Percentiles rank a stretch among this genome's conserved stretches.
phyloP scores from a whole-genome alignment of 2,329 filamentous ascomycete genomes.

The Curvularia sp. region DNA sequence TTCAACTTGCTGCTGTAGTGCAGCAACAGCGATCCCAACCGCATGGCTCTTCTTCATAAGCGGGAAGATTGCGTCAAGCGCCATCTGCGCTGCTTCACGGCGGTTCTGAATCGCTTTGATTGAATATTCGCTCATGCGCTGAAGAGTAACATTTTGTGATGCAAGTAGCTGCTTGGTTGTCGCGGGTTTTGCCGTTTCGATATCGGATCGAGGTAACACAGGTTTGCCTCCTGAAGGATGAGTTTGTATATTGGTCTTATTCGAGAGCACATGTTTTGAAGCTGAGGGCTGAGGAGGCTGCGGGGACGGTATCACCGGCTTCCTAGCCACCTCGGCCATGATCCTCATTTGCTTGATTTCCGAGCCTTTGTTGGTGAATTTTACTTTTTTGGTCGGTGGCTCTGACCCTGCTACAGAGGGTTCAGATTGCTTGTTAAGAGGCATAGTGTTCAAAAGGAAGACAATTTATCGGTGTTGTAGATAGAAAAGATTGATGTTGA shows the following conservation, averaged over 20 bases:
- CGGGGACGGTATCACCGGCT: neutral
- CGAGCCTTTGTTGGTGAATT: slow-evolving; percentile 2
- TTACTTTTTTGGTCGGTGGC: slow-evolving; percentile 8
- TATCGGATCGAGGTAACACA: neutral
- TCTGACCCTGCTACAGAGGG: neutral
- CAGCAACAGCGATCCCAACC: neutral
- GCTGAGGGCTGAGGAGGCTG: too few species aligned
- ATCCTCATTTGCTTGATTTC: slow-evolving; percentile 6
- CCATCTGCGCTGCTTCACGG: neutral
- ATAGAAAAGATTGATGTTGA: neutral
- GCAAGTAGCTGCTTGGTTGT: neutral
- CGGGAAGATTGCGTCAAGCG: neutral
- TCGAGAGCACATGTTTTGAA: neutral
- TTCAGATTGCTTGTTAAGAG: neutral
- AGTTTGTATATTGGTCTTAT: neutral
- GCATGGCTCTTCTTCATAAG: neutral
- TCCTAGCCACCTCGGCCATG: neutral
- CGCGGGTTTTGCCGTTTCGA: neutral
- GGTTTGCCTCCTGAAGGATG: neutral
- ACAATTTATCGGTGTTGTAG: neutral
- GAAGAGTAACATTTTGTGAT: neutral
- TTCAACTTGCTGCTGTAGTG: neutral
- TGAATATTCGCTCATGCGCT: neutral
- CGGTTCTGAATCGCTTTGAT: neutral
- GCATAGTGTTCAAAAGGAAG: neutral